Evolutionary conservation across 805 yeast genomes (phyloP).

Genomic region (Starmerella apicola): DNA sequence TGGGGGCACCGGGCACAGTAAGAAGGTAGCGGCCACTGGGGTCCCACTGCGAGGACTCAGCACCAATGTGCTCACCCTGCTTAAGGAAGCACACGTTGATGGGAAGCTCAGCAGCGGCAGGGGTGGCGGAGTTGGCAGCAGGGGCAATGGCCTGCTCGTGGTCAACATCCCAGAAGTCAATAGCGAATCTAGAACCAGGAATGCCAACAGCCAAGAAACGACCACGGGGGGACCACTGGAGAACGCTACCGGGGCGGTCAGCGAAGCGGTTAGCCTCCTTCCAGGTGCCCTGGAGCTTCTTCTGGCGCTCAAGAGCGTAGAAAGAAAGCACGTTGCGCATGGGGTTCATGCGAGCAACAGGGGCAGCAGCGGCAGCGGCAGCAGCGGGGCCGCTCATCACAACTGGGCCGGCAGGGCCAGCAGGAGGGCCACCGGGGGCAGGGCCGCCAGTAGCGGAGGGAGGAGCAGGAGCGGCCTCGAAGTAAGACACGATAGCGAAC

Average conservation of each 20-base stretch:
- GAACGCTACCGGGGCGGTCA: conserved; percentile 55
- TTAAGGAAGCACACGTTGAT: conserved; percentile 52
- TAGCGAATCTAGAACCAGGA: conserved; percentile 35
- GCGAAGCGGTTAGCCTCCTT: conserved; percentile 44
- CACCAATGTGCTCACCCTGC: conserved; percentile 55
- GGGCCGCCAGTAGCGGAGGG: conserved; percentile 9
- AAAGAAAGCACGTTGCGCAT: conserved; percentile 49
- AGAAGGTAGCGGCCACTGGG: conserved; percentile 87
- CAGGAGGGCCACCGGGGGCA: neutral
- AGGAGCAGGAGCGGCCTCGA: conserved; percentile 29
- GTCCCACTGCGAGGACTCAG: conserved; percentile 85
- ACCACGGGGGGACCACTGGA: conserved; percentile 87
- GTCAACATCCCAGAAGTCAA: conserved; percentile 79
- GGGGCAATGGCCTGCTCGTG: conserved; percentile 35
- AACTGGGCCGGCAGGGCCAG: neutral
- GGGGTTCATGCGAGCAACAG: conserved; percentile 13
- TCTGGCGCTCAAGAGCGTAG: conserved; percentile 62
- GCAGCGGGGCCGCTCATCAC: neutral
- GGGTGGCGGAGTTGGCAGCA: conserved; percentile 16
- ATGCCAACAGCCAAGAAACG: conserved; percentile 54
- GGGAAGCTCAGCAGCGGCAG: conserved; percentile 35
- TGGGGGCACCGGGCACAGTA: conserved; percentile 25
- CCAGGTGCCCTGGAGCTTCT: conserved; percentile 45
- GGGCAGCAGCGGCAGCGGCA: neutral
- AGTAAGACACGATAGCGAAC: conserved; percentile 64